Base-by-base conservation (phyloP, 345 rosid species). In the Leavenworthia alabamica region DNA sequence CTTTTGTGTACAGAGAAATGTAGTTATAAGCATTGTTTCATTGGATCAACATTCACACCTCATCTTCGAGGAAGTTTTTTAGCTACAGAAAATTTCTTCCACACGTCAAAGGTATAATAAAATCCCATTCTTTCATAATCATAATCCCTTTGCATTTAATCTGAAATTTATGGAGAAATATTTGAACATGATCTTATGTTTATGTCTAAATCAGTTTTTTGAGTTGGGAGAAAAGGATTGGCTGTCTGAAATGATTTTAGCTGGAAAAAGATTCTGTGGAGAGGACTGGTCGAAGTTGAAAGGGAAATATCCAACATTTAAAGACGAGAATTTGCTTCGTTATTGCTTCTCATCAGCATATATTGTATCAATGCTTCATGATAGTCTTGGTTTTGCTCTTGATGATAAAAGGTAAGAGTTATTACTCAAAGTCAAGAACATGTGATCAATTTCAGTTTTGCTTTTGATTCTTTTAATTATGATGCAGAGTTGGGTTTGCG, bases 261-360 rank as follows among this genome's bases (percentile, higher is more conserved):
- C 88, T 9, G 98, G 98, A 49, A 53, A 82, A 69, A 77, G 65
- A 32, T 86, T 81, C 56, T 91, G 98, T 59, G 88, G 79, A 66
- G 90, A 84, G 45, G 95, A 91, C 41, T 91, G 98, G 98, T 80
- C 83, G 7, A 75, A 55, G 19, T 68, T 91, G 71, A 86, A 72
- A 74, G 75, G 55, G 74, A 78, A 74, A 62, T 79, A 88, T 71
- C 77, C 73, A 9, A 73, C 83, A 19, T 67, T 81, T 36, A 66
- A 76, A 52, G 90, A 79, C 51, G 92, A 84, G 66, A 88, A 74
- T 73, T 60, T 91, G 59, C 67, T 67, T 68, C 85, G 64, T 60
- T 86, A 81, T 71, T 88, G 98, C 76, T 91, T 91, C 81, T 91
- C 95, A 37, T 88, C 96, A 41, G 95, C 96, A 47, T 91, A 86